A percentile compares a stretch with the other conserved stretches of the same genome.
phyloP scores from a whole-genome alignment of 441 rosid genomes.

The Populus hybrid region DNA sequence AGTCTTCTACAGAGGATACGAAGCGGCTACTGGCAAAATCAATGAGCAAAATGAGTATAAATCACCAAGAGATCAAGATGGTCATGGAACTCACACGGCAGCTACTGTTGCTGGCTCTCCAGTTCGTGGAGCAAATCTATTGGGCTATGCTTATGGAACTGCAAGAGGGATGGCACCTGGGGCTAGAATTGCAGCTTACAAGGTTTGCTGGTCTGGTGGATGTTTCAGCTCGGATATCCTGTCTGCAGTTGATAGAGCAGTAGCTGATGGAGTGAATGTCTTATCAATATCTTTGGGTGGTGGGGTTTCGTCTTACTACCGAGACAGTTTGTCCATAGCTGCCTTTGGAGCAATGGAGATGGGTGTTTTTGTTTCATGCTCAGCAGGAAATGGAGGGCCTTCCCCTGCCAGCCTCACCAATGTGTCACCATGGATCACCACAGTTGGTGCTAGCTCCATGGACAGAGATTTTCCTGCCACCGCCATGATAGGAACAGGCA shows the following conservation, averaged over 20 bases:
- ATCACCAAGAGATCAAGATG: slow-evolving; percentile 77
- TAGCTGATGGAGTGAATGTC: slow-evolving; percentile 76
- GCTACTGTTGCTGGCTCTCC: slow-evolving; percentile 75
- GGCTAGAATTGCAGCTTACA: slow-evolving; percentile 77
- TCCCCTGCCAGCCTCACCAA: slow-evolving; percentile 66
- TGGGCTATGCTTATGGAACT: slow-evolving; percentile 55
- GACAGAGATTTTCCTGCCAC: slow-evolving; percentile 76
- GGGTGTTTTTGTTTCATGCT: slow-evolving; percentile 77
- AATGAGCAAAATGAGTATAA: slow-evolving; percentile 51
- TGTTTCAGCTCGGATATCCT: slow-evolving; percentile 83
- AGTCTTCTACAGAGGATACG: slow-evolving; percentile 61
- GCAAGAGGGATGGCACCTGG: slow-evolving; percentile 88
- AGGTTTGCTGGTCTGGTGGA: slow-evolving; percentile 73
- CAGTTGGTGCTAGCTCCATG: slow-evolving; percentile 79
- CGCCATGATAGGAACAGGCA: slow-evolving; percentile 63
- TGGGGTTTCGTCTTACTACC: slow-evolving; percentile 60
- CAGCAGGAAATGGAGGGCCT: slow-evolving; percentile 96
- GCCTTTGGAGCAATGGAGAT: slow-evolving; percentile 66
- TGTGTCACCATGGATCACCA: slow-evolving; percentile 85
- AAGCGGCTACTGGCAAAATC: slow-evolving; percentile 66
- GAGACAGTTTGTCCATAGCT: slow-evolving; percentile 74
- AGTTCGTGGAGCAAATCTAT: slow-evolving; percentile 60
- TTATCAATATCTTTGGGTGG: slow-evolving; percentile 82
- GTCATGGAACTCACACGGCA: slow-evolving; percentile 88
- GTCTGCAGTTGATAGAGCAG: slow-evolving; percentile 79